A percentile compares a stretch with the other conserved stretches of the same genome.
Evolutionary conservation across 176 grass and related monocot genomes (phyloP).

Genomic region (Cenchrus fungigraminus): DNA sequence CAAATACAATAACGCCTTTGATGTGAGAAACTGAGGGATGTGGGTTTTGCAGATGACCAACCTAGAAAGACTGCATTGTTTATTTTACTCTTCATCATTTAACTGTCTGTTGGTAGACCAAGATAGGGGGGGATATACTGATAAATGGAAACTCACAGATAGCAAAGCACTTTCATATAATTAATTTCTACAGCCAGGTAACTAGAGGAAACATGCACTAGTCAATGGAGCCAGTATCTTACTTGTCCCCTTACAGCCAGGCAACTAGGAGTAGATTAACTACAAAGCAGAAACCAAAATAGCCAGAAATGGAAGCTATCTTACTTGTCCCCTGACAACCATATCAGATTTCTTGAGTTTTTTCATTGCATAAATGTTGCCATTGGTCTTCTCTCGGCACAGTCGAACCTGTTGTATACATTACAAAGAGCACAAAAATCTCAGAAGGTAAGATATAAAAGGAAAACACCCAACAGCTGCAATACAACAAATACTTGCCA

Average conservation of each 20-base stretch:
- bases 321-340: constrained; percentile 97
- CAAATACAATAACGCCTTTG: neutral
- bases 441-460: constrained; percentile 24
- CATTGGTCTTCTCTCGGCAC: constrained; percentile 83
- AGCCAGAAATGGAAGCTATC: constrained; percentile 39
- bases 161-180: neutral
- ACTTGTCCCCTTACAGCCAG: too few species aligned
- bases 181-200: neutral
- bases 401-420: constrained; percentile 75
- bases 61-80: neutral
- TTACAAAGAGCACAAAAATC: constrained; percentile 15
- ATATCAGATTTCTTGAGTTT: constrained; percentile 99
- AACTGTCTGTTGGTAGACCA: neutral
- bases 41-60: neutral
- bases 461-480: neutral
- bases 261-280: neutral
- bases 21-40: neutral
- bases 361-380: constrained; percentile 99
- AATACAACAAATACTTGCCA: constrained; percentile 18
- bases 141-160: neutral
- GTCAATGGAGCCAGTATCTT: too few species aligned
- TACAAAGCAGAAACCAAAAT: constrained; percentile 28
- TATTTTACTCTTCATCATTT: neutral
- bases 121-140: neutral
- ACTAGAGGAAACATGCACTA: neutral